Evolutionary conservation across 1,284 basidiomycete genomes (phyloP), one percentile per base, ranked within the genome.

Genomic region (Flammula alnicola): DNA sequence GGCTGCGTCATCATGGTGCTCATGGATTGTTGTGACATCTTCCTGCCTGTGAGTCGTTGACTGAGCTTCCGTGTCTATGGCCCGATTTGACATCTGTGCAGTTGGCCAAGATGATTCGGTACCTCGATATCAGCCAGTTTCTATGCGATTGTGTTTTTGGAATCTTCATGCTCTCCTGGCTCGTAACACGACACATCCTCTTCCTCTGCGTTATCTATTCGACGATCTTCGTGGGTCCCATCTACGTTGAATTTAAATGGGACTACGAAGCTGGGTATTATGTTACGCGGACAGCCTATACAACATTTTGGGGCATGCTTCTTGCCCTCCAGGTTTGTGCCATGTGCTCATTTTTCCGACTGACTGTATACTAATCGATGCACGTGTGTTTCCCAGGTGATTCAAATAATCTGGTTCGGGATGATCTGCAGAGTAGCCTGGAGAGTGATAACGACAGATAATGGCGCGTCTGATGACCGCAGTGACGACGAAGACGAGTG

Each of bases 1-100:
- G 96, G 96, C 14, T 91, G 87, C 58, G 75, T 93, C 37, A 84
- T 97, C 51, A 87, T 97, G 78, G 78, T 92, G 45, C 74, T 98
- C 29, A 96, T 98, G 93, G 96, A 99, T 65, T 86, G 85, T 56
- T 91, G 87, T 66, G 96, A 99, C 71, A 91, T 98, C 49, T 83
- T 93, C 63, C 72, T 99, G 7, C 91, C 95, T 5, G 94, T 95
- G 65, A 67, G 91, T 81, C 29, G 35, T n/a, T 17, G 39, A 35
- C 3, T 44, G 37, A 41, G 16, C 23, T 46, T 31, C 44, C 38
- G 33, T 58, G 47, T 49, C 33, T 33, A 29, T 31, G 20, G 11
- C 9, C 3, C 12, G 14, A 36, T 27, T 30, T 51, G 39, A 54
- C 27, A 11, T 19, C 36, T 41, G 26, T 36, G 23, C 46, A 95